These are phyloP conservation scores for Citrullus colocynthis DNA, from an alignment of 306 rosid genomes.

Conservation along the genomic window DNA sequence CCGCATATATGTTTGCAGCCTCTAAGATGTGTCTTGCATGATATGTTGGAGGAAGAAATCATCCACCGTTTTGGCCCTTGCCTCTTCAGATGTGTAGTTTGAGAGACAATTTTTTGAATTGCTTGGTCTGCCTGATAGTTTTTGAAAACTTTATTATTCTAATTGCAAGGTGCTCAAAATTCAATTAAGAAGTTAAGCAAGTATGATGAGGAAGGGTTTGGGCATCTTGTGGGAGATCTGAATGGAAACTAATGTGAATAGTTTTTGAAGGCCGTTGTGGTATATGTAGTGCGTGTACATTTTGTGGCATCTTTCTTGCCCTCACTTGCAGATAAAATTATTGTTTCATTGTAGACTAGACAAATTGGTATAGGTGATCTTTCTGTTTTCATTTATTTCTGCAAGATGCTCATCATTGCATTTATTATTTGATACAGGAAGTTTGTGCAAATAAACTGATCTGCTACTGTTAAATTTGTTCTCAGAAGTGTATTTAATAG, in stretches of 20 bases:
- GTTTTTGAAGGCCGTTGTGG: not conserved
- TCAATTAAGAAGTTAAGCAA: not conserved
- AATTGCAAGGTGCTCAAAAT: not conserved
- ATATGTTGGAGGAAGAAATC: not conserved
- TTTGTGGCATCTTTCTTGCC: not conserved
- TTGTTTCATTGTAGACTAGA: not conserved
- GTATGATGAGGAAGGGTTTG: not conserved
- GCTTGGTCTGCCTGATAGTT: not conserved
- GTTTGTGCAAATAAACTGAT: not conserved
- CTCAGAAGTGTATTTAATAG: not conserved
- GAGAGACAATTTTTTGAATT: not conserved
- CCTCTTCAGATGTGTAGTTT: not conserved
- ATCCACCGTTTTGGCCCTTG: not conserved
- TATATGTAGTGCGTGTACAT: not conserved
- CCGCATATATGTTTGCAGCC: not conserved
- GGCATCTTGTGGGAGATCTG: not conserved
- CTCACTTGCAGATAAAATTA: not conserved
- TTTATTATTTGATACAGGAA: not conserved
- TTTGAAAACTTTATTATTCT: not conserved
- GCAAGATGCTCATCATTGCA: not conserved
- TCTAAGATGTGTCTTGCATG: not conserved
- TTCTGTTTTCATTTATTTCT: not conserved
- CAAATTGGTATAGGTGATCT: not conserved
- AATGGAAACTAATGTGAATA: not conserved
- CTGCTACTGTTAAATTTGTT: not conserved